These are phyloP conservation scores for Asterophora lycoperdoides DNA, from an alignment of 768 basidiomycete species.

Conservation along the genomic window DNA sequence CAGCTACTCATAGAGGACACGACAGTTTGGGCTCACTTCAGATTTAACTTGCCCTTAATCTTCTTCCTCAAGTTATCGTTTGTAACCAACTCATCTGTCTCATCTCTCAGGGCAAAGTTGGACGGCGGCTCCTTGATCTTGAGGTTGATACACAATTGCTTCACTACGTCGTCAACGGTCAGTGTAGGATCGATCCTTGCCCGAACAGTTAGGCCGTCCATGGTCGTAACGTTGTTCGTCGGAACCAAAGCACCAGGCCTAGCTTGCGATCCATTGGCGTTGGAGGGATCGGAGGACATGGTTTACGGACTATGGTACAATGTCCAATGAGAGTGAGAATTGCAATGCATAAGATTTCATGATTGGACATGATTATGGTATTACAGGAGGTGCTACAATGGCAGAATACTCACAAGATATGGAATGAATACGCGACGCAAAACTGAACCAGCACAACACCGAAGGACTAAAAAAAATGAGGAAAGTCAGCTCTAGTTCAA, in stretches of 20 bases:
- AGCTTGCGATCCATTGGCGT: slow-evolving; percentile 34
- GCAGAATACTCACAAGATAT: slow-evolving; percentile 1
- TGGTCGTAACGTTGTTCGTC: slow-evolving; percentile 80
- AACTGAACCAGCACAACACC: not conserved
- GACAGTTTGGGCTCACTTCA: slow-evolving; percentile 52
- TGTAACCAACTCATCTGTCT: slow-evolving; percentile 78
- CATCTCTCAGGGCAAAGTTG: slow-evolving; percentile 77
- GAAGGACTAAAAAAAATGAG: not conserved
- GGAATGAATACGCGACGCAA: not conserved
- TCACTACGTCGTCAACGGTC: slow-evolving; percentile 80
- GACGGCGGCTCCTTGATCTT: slow-evolving; percentile 71
- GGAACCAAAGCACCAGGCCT: slow-evolving; percentile 59
- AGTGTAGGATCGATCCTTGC: slow-evolving; percentile 83
- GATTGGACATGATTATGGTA: not conserved
- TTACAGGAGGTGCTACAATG: slow-evolving; percentile 2
- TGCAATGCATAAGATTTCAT: not conserved
- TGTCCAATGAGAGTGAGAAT: slow-evolving; percentile 1
- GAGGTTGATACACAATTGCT: slow-evolving; percentile 77
- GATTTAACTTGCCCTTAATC: slow-evolving; percentile 71
- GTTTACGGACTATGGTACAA: slow-evolving; percentile 5
- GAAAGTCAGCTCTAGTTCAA: slow-evolving; percentile 3
- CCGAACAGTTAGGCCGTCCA: slow-evolving; percentile 69
- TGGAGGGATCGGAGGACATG: slow-evolving; percentile 24
- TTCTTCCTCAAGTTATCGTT: slow-evolving; percentile 82
- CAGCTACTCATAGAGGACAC: not conserved